A percentile compares a stretch with the other conserved stretches of the same genome.
These are phyloP conservation scores for Verticillium longisporum DNA, from an alignment of 2,329 filamentous ascomycete genomes.

Conservation along the genomic window DNA sequence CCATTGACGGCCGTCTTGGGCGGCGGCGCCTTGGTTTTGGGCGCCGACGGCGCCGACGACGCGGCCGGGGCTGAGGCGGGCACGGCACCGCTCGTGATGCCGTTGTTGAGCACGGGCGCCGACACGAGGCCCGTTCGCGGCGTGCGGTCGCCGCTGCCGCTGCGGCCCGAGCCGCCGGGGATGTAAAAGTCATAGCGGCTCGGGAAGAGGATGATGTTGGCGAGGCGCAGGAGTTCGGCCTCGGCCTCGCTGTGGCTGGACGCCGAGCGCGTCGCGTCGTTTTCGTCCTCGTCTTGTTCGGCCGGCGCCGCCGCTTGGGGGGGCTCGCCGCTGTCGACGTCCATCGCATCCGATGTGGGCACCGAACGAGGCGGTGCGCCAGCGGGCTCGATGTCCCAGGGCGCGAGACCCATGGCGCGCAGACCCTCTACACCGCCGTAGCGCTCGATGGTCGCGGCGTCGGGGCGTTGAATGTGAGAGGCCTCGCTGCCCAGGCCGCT, in stretches of 20 bases:
- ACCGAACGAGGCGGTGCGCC: slow-evolving; percentile 13
- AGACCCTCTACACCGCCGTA: slow-evolving; percentile 43
- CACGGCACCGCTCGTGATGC: neutral
- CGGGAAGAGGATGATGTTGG: slow-evolving; percentile 52
- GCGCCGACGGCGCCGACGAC: neutral
- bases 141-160: slow-evolving; percentile 13
- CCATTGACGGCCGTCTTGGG: slow-evolving; percentile 1
- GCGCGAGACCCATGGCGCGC: slow-evolving; percentile 51
- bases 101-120: slow-evolving; percentile 1
- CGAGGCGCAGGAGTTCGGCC: slow-evolving; percentile 44
- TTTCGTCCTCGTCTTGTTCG: slow-evolving; percentile 10
- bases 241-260: slow-evolving; percentile 31
- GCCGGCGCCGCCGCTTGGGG: neutral
- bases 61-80: neutral
- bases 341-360: slow-evolving; percentile 15
- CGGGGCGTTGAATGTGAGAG: slow-evolving; percentile 38
- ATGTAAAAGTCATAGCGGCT: slow-evolving; percentile 13
- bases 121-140: slow-evolving; percentile 4
- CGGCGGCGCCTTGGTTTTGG: neutral
- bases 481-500: slow-evolving; percentile 45
- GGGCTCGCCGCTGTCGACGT: slow-evolving; percentile 16
- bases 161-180: slow-evolving; percentile 5
- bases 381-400: slow-evolving; percentile 36
- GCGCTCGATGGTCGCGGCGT: slow-evolving; percentile 43
- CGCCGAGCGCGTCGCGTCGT: slow-evolving; percentile 14